Base-by-base conservation (phyloP, 2,329 filamentous ascomycete species). In the Fusarium setosum region DNA sequence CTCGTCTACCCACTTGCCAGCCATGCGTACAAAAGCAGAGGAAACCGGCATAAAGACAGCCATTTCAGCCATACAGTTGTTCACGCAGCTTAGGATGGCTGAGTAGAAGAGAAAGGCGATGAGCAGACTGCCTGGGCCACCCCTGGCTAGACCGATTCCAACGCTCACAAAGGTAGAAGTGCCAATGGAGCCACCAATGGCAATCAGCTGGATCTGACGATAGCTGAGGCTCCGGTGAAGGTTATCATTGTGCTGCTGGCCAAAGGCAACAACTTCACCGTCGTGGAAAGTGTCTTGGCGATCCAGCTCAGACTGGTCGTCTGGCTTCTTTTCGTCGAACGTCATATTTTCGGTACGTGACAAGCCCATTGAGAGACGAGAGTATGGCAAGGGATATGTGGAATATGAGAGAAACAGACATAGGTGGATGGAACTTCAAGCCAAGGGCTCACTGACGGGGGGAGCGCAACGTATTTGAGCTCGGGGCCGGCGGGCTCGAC, bases 21-120 rank as follows among this genome's bases (percentile, higher is more conserved):
- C 86, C 70, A 89, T 80, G 50, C 87, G 85, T 63, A 90, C 84
- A 71, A 88, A 89, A 2, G 84, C 84, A 55, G 87, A 87, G 37
- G 81, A 82, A 32, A 90, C 82, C 21, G 88, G 88, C 80, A 88
- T 86, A 63, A 84, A 84, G 38, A 81, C 80, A 13, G 80, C 83
- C 87, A 90, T 90, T 72, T 90, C 88, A 7, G 88, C 87, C 57
- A 88, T 80, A 58, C 82, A 83, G 70, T 88, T 89, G 80, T 88
- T 89, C 70, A 90, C 83, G 41, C 87, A 76, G 17, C 77, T 86
- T 56, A 90, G 79, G 56, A 89, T 72, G 67, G 77, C 71, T 34
- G 78, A 78, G 71, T 89, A 88, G 32, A 86, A 59, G 21, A 79
- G 76, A 72, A 85, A 90, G 21, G 84, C 86, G 55, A 90, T 71